These are phyloP conservation scores for Powellomyces hirtus DNA, from an alignment of 192 early-diverging fungal genomes.

Conservation along the genomic window DNA sequence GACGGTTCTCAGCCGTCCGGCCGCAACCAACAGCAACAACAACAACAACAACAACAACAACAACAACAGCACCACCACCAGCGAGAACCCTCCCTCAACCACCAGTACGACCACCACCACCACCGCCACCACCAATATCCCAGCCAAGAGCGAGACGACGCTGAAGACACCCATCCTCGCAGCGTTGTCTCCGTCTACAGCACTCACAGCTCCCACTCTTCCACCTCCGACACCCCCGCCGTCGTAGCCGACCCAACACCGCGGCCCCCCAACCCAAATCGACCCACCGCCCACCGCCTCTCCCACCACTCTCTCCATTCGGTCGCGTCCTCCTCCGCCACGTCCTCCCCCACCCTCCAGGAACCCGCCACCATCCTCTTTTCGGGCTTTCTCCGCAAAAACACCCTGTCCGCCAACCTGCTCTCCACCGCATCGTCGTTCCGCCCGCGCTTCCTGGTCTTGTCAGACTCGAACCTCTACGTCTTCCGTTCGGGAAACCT, in stretches of 20 bases:
- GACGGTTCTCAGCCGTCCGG: no score
- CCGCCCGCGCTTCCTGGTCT: constrained; percentile 4
- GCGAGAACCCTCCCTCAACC: no score
- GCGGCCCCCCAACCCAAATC: not conserved
- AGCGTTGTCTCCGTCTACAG: no score
- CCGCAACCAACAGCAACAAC: not conserved
- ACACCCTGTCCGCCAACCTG: not conserved
- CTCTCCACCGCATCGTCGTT: not conserved
- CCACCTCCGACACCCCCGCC: not conserved
- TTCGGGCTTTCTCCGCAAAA: constrained; percentile 5
- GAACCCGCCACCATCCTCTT: not conserved
- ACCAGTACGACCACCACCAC: no score
- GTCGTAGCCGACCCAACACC: not conserved
- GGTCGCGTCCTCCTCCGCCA: not conserved
- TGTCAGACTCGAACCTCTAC: not conserved
- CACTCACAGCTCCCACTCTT: not conserved
- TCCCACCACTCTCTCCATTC: not conserved
- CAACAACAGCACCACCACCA: not conserved
- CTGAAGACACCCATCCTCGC: no score
- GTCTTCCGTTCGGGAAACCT: not conserved
- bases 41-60: no score
- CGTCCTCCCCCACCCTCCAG: not conserved
- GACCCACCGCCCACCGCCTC: not conserved
- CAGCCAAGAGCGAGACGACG: no score
- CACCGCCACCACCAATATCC: no score